Conservation (phyloP, 495 filamentous ascomycete genomes). For the Xanthoparmelia taractica region DNA sequence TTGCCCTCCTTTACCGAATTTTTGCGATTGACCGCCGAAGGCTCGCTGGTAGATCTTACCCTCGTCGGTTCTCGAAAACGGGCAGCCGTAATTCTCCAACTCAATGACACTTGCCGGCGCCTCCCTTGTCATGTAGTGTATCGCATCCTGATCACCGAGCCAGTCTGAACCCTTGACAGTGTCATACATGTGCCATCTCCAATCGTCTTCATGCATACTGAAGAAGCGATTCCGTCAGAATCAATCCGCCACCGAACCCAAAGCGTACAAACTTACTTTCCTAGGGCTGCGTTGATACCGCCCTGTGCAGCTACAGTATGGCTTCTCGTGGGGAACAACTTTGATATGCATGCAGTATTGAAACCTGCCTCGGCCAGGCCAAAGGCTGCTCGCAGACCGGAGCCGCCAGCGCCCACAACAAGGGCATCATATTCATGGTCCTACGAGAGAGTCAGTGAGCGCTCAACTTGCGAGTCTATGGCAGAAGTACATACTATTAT, state of each 20-base stretch:
- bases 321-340: slow-evolving; percentile 91
- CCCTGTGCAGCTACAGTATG: slow-evolving; percentile 94
- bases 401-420: slow-evolving; percentile 89
- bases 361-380: slow-evolving; percentile 95
- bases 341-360: slow-evolving; percentile 97
- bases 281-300: slow-evolving; percentile 92
- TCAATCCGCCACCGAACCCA: not conserved
- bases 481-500: slow-evolving; percentile 64
- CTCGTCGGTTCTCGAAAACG: slow-evolving; percentile 95
- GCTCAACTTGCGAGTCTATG: not conserved
- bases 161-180: slow-evolving; percentile 98
- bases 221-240: slow-evolving; percentile 13
- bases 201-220: slow-evolving; percentile 83
- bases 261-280: slow-evolving; percentile 51
- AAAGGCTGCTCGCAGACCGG: slow-evolving; percentile 90
- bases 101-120: slow-evolving; percentile 87
- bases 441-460: slow-evolving; percentile 31
- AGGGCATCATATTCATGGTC: slow-evolving; percentile 80
- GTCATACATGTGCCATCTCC: slow-evolving; percentile 99
- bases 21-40: slow-evolving; percentile 92
- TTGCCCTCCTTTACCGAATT: slow-evolving; percentile 92
- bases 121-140: slow-evolving; percentile 98
- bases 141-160: slow-evolving; percentile 97
- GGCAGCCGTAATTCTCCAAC: slow-evolving; percentile 94
- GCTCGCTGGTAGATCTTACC: slow-evolving; percentile 97